phyloP scores from a whole-genome alignment of 176 grass and related monocot species.

The Eremochloa ophiuroides region DNA sequence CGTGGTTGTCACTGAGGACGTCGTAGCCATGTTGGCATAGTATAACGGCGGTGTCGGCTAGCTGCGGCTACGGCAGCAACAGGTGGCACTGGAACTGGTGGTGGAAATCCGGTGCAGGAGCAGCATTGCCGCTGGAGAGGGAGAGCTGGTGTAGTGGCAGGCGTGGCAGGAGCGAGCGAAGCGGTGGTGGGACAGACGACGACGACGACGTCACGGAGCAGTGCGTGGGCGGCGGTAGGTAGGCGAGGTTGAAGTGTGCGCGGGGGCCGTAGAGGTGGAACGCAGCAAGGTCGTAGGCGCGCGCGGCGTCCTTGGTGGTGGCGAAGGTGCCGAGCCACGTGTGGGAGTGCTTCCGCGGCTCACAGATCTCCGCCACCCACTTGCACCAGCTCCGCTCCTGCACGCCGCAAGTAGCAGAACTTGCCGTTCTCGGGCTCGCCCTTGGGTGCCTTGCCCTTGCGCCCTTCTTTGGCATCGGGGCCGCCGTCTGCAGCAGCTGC shows the following conservation, averaged over 20 bases:
- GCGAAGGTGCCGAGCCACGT: constrained; percentile 95
- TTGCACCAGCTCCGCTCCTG: constrained; percentile 78
- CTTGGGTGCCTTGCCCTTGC: constrained; percentile 37
- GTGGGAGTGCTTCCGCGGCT: constrained; percentile 66
- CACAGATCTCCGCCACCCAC: constrained; percentile 74
- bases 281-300: constrained; percentile 81
- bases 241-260: constrained; percentile 83
- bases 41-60: neutral
- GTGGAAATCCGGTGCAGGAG: neutral
- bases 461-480: neutral
- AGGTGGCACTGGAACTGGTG: constrained; percentile 27
- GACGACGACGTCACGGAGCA: neutral
- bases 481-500: neutral
- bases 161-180: constrained; percentile 27
- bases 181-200: constrained; percentile 29
- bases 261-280: constrained; percentile 74
- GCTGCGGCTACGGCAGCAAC: neutral
- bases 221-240: neutral
- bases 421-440: constrained; percentile 83
- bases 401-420: constrained; percentile 68
- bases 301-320: constrained; percentile 87
- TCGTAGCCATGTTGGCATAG: constrained; percentile 19
- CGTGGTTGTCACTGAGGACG: constrained; percentile 34
- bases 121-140: neutral
- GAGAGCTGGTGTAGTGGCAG: constrained; percentile 17